Evolutionary conservation across 768 basidiomycete genomes (phyloP).

Genomic region (Paxillus rubicundulus): DNA sequence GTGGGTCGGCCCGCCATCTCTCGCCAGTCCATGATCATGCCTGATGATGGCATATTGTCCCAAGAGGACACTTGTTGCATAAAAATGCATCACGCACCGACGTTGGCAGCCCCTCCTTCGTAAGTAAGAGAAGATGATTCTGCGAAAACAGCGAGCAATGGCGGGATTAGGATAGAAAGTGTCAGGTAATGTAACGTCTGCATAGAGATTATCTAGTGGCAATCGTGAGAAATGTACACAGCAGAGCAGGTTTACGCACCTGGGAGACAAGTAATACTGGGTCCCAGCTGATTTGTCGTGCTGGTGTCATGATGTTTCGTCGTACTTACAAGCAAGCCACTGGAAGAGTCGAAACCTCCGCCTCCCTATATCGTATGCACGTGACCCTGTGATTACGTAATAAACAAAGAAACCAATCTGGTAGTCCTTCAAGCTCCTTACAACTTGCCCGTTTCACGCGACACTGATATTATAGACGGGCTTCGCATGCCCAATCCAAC

Average conservation of each 20-base stretch:
- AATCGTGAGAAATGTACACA: neutral
- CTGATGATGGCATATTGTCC: conserved; percentile 33
- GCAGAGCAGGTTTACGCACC: conserved; percentile 37
- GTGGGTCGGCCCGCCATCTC: conserved; percentile 89
- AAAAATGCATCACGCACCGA: conserved; percentile 48
- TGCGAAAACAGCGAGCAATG: conserved; percentile 72
- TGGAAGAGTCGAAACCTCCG: neutral
- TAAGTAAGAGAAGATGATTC: conserved; percentile 66
- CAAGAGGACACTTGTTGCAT: neutral
- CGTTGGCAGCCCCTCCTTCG: conserved; percentile 77
- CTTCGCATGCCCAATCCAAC: conserved; percentile 24
- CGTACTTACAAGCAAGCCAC: neutral
- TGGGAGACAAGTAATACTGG: conserved; percentile 86
- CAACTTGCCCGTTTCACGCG: no score
- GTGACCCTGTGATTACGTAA: conserved; percentile 17
- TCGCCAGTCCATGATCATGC: conserved; percentile 97
- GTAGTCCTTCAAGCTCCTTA: no score
- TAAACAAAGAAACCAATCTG: no score
- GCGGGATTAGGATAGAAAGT: conserved; percentile 78
- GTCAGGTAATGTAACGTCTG: conserved; percentile 94
- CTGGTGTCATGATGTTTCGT: conserved; percentile 30
- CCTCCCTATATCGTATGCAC: neutral
- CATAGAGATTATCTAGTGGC: conserved; percentile 79
- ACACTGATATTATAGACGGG: conserved; percentile 1
- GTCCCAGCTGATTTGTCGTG: conserved; percentile 72